Base-by-base conservation (phyloP, 2,329 filamentous ascomycete species). In the Fusarium subtropicale region DNA sequence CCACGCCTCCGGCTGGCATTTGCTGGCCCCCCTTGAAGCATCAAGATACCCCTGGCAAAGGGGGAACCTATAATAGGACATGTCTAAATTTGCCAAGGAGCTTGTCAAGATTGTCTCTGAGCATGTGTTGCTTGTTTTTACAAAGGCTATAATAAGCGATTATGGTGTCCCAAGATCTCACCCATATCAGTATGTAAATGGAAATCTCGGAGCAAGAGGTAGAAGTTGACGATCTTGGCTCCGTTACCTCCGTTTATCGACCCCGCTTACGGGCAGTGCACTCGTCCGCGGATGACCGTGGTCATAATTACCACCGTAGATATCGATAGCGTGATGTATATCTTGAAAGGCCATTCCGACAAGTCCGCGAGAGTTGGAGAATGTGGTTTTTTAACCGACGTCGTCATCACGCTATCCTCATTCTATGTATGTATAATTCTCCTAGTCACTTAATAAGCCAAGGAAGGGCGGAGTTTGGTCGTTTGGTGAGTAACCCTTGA, bases 11-110 rank as follows among this genome's bases (percentile, higher is more conserved):
- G 34, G 54, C 46, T 73, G 66, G 71, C 59, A 72, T 73, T 72
- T 64, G 48, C 58, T 62, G 47, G 44, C 48, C 71, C 71, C 71
- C 71, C 71, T 73, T 66, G 58, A 69, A 55, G 58, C 54, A 68
- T 56, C 48, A 60, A 50, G 48, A 50, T 48, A 50, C 70, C 70
- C 70, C 69, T 72, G 70, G 57, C 60, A 54, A 72, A 72, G 69
- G 67, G 66, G 69, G 64, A 55, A 48, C 56, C 15, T 56, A 26
- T 26, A 48, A 57, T 64, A 56, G 50, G 70, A 61, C 65, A 42
- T 56, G 51, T 61, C 56, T 73, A 56, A 60, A 69, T 64, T 56
- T 55, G 65, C 64, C 68, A 71, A 71, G 68, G 51, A 56, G 50
- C 54, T 38, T 48, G 52, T 36, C 45, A 28, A 46, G 46, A 50